Conservation (phyloP, 1,139 yeast species). For the Blastobotrys apis region DNA sequence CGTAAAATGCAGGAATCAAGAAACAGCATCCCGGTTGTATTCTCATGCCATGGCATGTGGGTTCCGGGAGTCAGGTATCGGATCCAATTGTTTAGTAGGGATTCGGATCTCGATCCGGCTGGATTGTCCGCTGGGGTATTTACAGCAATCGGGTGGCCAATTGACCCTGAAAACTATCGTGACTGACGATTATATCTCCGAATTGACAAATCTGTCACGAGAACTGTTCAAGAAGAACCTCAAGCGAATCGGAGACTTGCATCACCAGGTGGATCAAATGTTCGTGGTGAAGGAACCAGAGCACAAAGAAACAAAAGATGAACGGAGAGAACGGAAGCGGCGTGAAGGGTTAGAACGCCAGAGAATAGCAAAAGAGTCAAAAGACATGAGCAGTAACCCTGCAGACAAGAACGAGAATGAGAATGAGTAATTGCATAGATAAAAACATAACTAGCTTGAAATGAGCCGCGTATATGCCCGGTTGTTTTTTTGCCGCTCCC, state of each 20-base stretch:
- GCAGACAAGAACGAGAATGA: too few species aligned
- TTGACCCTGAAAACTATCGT: conserved; percentile 41
- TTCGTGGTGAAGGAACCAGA: conserved; percentile 17
- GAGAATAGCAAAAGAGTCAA: neutral
- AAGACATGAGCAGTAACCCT: too few species aligned
- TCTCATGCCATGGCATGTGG: conserved; percentile 79
- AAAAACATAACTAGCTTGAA: too few species aligned
- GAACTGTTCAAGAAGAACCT: conserved; percentile 63
- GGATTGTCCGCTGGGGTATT: conserved; percentile 68
- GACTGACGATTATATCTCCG: conserved; percentile 44
- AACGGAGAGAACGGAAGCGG: conserved; percentile 55
- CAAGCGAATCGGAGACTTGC: conserved; percentile 49
- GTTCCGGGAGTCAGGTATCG: conserved; percentile 82
- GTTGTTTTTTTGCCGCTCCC: neutral
- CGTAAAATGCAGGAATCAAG: conserved; percentile 65
- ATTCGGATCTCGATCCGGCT: conserved; percentile 66
- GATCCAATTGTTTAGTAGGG: conserved; percentile 73
- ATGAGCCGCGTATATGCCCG: neutral
- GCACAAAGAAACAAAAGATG: conserved; percentile 47
- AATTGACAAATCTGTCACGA: conserved; percentile 44
- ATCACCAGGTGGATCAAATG: conserved; percentile 41
- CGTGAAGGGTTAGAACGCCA: conserved; percentile 52
- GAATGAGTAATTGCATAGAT: too few species aligned
- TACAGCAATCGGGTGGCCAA: conserved; percentile 23
- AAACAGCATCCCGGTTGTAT: conserved; percentile 57